Evolutionary conservation across 2,329 filamentous ascomycete genomes (phyloP).

Genomic region (Chalaropsis ovoidea): DNA sequence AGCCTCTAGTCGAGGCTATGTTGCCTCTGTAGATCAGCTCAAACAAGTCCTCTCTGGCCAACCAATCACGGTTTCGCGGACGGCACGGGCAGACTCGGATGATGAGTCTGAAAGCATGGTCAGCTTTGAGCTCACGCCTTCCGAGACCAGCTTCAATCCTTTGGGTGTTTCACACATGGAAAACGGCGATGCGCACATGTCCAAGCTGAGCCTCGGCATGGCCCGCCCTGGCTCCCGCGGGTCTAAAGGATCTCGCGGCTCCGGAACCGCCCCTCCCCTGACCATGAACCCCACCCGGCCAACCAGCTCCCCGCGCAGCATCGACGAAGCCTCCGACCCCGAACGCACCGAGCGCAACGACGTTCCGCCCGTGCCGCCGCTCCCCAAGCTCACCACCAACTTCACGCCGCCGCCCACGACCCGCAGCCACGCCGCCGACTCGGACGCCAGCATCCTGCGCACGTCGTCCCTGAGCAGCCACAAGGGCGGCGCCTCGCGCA

Average conservation of each 20-base stretch:
- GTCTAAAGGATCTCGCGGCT: slow-evolving; percentile 24
- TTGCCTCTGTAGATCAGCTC: slow-evolving; percentile 54
- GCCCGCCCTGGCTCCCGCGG: slow-evolving; percentile 32
- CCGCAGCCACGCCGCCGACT: slow-evolving; percentile 24
- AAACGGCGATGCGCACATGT: slow-evolving; percentile 20
- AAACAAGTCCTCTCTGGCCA: slow-evolving; percentile 52
- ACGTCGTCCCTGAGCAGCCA: slow-evolving; percentile 20
- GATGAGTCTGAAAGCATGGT: slow-evolving; percentile 57
- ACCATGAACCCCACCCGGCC: slow-evolving; percentile 36
- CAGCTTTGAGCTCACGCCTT: slow-evolving; percentile 58
- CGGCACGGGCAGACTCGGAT: slow-evolving; percentile 35
- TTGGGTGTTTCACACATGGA: slow-evolving; percentile 28
- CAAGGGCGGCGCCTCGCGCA: slow-evolving; percentile 15
- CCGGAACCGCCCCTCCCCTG: slow-evolving; percentile 31
- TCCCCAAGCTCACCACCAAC: slow-evolving; percentile 35
- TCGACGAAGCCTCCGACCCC: slow-evolving; percentile 29
- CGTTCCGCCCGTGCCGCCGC: slow-evolving; percentile 48
- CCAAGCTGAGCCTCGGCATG: slow-evolving; percentile 29
- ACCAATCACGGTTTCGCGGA: slow-evolving; percentile 33
- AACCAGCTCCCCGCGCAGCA: slow-evolving; percentile 25
- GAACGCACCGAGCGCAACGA: slow-evolving; percentile 31
- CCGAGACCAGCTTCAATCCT: slow-evolving; percentile 53
- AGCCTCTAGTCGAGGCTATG: slow-evolving; percentile 39
- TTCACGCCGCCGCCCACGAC: slow-evolving; percentile 26
- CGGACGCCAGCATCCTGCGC: slow-evolving; percentile 17